Base-by-base conservation (phyloP, 768 basidiomycete species). In the Panaeolus cyanescens region DNA sequence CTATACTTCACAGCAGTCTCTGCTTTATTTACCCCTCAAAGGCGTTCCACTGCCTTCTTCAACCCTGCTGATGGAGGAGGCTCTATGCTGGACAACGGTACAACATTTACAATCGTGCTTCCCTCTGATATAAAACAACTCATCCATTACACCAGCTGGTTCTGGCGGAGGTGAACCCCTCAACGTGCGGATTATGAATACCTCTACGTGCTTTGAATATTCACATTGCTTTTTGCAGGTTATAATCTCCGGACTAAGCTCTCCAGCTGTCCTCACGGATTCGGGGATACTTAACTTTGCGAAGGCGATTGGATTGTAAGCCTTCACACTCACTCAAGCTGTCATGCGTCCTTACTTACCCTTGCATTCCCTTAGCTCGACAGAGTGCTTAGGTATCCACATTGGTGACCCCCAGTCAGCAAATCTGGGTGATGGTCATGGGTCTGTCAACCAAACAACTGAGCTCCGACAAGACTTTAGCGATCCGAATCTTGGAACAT, bases 361-460 rank as follows among this genome's bases (percentile, higher is more conserved):
- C 2, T 42, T 9, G 7, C 40, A 20, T 42, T n/a, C n/a, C 5
- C 33, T 13, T n/a, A 68, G 70, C 54, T 76, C 79, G 34, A 65
- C 66, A n/a, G 89, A 94, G 73, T 93, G 90, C 66, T 74, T 94
- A 6, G 93, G 91, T 0, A 85, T 92, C 55, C 86, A 88, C 66
- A 68, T 83, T 3, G 91, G 92, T 1, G 77, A 73, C 30, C 80
- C 83, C 19, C 93, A 95, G 67, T 76, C 74, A 4, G 92, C 91
- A 0, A 83, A 93, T 67, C 78, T 95, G 1, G 93, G 93, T 0
- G 94, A 96, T 64, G 92, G 93, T 0, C 75, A 87, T 64, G 92
- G 91, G 2, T 79, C 60, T n/a, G 72, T 73, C 22, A 79, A 79
- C 50, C 77, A 85, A 75, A 82, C 70, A 55, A 82, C 89, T 15